Evolutionary conservation across 768 basidiomycete species (phyloP), one percentile per base, ranked within the genome.

Genomic region (Tylopilus cervinicoccineus): DNA sequence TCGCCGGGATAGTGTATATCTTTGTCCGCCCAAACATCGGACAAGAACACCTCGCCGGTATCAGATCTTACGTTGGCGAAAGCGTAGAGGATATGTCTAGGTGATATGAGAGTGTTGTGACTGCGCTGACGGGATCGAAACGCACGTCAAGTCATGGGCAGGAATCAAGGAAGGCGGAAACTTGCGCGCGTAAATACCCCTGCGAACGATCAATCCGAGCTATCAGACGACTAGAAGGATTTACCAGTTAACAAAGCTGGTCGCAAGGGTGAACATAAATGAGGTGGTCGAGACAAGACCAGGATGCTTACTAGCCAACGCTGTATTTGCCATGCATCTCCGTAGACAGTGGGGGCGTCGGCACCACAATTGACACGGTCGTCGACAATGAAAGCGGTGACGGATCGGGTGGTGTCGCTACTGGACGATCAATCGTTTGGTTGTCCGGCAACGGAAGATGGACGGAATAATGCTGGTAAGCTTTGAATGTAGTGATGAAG

Each of bases 1-100:
- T 99, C 96, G 8, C 86, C 89, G 0, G 87, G 84, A 64, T 95
- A 94, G 65, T 98, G 96, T 38, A 98, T 98, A 64, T 98, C 92
- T 60, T 94, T 81, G 73, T 99, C 96, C 0, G 93, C 86, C 95
- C 95, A 98, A 2, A 75, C 65, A 58, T 99, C 96, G 31, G 92
- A 94, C 45, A 98, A 69, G 59, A 80, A 70, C 17, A 97, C 94
- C 61, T 91, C 89, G 33, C 95, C 95, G 1, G 84, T 77, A 50
- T 91, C 89, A 17, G 84, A 70, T 56, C 78, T 82, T 57, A 98
- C 68, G 57, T 98, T 90, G 17, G 91, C 96, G 58, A 98, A 98
- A 2, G 93, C 90, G 62, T 94, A 93, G 29, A 93, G 81, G 57
- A 95, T 81, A 66, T 95, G 93, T 22, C 87, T 90, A 54, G 20